Base-by-base conservation (phyloP, 2,329 filamentous ascomycete genomes). In the Cryphonectria radicalis region DNA sequence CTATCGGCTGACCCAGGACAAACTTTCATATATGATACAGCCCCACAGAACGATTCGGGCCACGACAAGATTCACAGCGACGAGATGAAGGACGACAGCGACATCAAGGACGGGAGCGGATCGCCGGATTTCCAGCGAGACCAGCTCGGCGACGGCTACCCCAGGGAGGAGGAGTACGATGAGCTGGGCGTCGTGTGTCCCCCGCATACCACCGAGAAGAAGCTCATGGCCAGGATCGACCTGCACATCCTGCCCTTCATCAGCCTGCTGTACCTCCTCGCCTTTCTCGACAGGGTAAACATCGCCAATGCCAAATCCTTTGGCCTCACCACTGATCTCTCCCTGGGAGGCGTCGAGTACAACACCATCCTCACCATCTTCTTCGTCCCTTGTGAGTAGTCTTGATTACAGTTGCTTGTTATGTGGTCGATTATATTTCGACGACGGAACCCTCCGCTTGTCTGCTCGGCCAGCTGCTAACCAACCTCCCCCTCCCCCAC, bases 281-380 rank as follows among this genome's bases (percentile, higher is more conserved):
- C 91, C 53, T 93, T 93, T 77, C 81, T 93, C 66, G 90, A 91
- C 78, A 86, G 92, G 64, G 92, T 94, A 78, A 95, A 95, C 78
- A 93, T 95, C 76, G 91, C 90, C 79, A 95, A 95, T 80, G 93
- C 92, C 40, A 88, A 87, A 60, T 85, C 92, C 63, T 93, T 93
- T 73, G 85, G 87, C 57, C 83, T 95, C 19, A 83, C 84, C 37
- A 77, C 84, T 14, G 92, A 95, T 74, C 84, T 95, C 6, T 73
- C 83, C 4, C 86, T 95, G 40, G 79, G 85, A 35, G 83, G 83
- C 60, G 81, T 82, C 6, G 83, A 92, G 77, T 95, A 92, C 81
- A 95, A 94, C 80, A 92, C 90, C 19, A 91, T 91, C 1, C 84
- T 95, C 73, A 92, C 91, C 70, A 93, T 95, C 77, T 95, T 95